Base-by-base conservation (phyloP, 345 rosid genomes). In the Citrus glauca region DNA sequence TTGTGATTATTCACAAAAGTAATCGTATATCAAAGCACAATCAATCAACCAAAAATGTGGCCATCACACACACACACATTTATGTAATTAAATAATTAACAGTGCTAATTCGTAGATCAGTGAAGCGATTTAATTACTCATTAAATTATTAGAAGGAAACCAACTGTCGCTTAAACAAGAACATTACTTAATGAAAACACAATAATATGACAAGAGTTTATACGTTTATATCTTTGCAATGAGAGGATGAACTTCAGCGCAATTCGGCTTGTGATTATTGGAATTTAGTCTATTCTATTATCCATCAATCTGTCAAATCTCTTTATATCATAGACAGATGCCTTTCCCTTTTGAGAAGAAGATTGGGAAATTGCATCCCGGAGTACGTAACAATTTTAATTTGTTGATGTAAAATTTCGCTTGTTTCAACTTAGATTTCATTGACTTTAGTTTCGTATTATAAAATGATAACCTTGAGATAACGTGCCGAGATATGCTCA, bases 1-100 rank as follows among this genome's bases (percentile, higher is more conserved):
- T 1, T 1, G 7, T 53, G 22, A 53, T 6, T 0, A 53, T 53
- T 53, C 22, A 53, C 22, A 53, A 10, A 35, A 6, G 37, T 35
- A 35, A 35, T 35, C 37, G 1, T 35, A 35, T 35, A 35, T 5
- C 37, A 35, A 35, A 35, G 7, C 37, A 53, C 22, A 53, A 35
- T 69, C 38, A 63, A 72, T 57, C 69, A 78, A 37, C 8, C 14
- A 20, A 57, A 28, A 74, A 45, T 65, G 60, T 76, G 77, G 78
- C 22, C 75, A 59, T 40, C 76, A 22, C 74, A 66, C 60, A 71
- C 60, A 71, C 50, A 45, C 14, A 3, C 57, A 53, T 53, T 17
- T 63, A 13, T 13, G 11, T 66, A 33, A 8, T 16, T 17, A 66
- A 45, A 13, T 45, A 11, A 45, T 13, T 11, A 45, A 45, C 50